Evolutionary conservation across 164 flowering plant genomes (phyloP), one percentile per base, ranked within the genome.

Genomic region (Liquidambar formosana): DNA sequence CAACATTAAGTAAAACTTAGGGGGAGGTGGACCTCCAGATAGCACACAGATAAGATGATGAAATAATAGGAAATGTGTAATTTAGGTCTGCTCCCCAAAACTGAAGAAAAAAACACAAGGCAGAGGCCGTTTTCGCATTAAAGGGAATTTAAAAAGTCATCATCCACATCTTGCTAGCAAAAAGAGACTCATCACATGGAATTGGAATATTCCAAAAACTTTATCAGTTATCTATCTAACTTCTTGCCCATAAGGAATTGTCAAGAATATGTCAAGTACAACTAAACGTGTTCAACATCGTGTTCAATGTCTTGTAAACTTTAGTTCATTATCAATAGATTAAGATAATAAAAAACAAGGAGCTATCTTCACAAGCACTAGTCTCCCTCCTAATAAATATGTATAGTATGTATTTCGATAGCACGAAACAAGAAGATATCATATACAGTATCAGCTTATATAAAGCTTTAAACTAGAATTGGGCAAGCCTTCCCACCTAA

Each of bases 361-460:
- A 63, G 71, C 49, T 53, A 59, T 33, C 63, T 57, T 47, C 25
- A 46, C 25, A 57, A 33, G 64, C 19, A 65, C 3, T n/a, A 13
- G 47, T 66, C 22, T 57, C 76, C 72, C 27, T 54, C 77, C 74
- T 72, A 66, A 72, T 61, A 72, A 60, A 69, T 74, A 77, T 67
- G 66, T 57, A 41, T 45, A 22, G 45, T 57, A 59, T 54, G 68
- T 54, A 64, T 68, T 63, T 25, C 33, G 67, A 58, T 64, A 71
- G 43, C 71, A 75, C 49, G 58, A 53, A 57, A 62, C 33, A 16
- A n/a, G 13, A 49, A 51, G 59, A 43, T 63, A 67, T 16, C 53
- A 75, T 66, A 75, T 80, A 83, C 84, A 80, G 78, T 78, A 76
- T 61, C 70, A 71, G 65, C 75, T 57, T 58, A 65, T 68, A 70